Evolutionary conservation across 176 grass and related monocot species (phyloP).

Genomic region (Oryza brachyantha): DNA sequence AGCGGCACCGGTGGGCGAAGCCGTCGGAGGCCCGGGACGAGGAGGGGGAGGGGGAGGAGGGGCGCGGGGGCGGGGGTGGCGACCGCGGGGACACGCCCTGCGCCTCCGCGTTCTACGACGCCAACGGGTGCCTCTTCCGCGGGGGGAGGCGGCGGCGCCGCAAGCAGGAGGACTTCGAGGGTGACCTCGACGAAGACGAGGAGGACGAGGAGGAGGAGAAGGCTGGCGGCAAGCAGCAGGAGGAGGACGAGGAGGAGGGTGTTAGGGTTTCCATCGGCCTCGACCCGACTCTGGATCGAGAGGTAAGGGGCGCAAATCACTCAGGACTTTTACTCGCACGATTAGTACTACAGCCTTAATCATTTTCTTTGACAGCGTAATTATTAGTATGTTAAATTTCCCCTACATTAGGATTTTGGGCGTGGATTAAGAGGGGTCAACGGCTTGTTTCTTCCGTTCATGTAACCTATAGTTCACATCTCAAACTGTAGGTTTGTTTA

Average conservation of each 20-base stretch:
- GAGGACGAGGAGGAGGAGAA: conserved; percentile 30
- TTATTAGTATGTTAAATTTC: background rate
- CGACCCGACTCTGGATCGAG: conserved; percentile 87
- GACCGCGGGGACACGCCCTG: conserved; percentile 68
- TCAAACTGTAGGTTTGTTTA: background rate
- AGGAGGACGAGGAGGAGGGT: conserved; percentile 53
- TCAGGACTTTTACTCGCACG: background rate
- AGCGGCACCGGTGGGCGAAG: conserved; percentile 73
- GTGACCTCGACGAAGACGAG: conserved; percentile 38
- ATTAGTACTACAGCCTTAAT: background rate
- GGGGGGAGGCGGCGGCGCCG: conserved; percentile 36
- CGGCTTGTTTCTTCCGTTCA: background rate
- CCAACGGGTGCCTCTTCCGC: conserved; percentile 59
- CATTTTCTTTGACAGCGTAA: background rate
- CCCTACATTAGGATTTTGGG: background rate
- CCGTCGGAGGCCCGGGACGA: conserved; percentile 58
- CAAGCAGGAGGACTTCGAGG: conserved; percentile 46
- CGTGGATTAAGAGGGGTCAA: background rate
- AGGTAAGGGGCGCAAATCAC: conserved; percentile 46
- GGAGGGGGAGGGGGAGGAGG: conserved; percentile 51
- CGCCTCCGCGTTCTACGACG: conserved; percentile 73
- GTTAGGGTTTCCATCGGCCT: conserved; percentile 84
- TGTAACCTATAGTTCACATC: background rate
- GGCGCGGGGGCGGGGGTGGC: background rate
- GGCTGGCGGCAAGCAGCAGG: conserved; percentile 1